A percentile compares a stretch with the other conserved stretches of the same genome.
Conservation (phyloP, 768 basidiomycete genomes). For the Thelephora aurantiotincta region DNA sequence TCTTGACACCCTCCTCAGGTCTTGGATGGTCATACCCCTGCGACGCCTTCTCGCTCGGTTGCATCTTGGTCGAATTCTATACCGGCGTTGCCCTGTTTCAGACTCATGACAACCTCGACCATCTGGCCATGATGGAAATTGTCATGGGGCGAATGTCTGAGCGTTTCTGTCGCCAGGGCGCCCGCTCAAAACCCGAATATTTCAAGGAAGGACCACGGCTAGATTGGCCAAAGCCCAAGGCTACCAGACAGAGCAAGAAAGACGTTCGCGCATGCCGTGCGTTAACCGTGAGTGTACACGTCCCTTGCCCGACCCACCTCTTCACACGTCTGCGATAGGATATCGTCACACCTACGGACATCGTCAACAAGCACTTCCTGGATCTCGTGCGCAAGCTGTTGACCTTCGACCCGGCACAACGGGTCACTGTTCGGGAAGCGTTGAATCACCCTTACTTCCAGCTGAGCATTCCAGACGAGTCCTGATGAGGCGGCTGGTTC, state of each 20-base stretch:
- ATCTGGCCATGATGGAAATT: constrained; percentile 99
- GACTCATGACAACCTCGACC: constrained; percentile 97
- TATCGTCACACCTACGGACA: constrained; percentile 68
- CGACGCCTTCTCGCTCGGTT: constrained; percentile 96
- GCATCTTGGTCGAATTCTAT: constrained; percentile 97
- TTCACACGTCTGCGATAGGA: constrained; percentile 33
- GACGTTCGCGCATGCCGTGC: constrained; percentile 80
- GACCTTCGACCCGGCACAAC: constrained; percentile 78
- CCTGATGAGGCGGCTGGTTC: constrained; percentile 24
- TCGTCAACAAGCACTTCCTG: constrained; percentile 66
- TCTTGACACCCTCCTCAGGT: constrained; percentile 24
- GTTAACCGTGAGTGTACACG: constrained; percentile 41
- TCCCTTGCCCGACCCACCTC: not conserved
- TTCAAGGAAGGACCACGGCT: constrained; percentile 79
- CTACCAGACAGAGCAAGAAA: constrained; percentile 82
- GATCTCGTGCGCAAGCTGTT: constrained; percentile 81
- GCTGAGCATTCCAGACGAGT: constrained; percentile 50
- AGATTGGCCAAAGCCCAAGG: constrained; percentile 86
- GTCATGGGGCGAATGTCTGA: constrained; percentile 98
- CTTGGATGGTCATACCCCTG: constrained; percentile 98
- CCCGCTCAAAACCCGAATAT: constrained; percentile 79
- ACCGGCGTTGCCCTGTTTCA: constrained; percentile 98
- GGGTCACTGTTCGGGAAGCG: constrained; percentile 81
- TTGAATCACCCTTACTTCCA: constrained; percentile 81
- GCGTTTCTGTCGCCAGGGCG: constrained; percentile 61